Conservation (phyloP, 2,329 filamentous ascomycete species). For the Fusarium musae region DNA sequence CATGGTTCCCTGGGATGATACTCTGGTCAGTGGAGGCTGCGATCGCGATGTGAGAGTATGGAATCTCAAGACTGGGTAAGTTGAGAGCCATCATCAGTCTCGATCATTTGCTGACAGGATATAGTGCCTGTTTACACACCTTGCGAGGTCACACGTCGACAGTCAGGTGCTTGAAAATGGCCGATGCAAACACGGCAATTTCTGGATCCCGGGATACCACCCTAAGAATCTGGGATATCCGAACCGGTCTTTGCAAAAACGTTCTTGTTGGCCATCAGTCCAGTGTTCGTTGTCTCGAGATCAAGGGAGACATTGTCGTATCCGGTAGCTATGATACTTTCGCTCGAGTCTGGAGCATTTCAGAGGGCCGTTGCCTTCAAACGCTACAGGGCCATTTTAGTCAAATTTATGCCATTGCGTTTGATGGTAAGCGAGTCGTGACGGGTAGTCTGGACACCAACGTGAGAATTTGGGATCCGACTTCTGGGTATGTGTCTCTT, state of each 20-base stretch:
- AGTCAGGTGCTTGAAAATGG: constrained; percentile 97
- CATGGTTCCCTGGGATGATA: constrained; percentile 98
- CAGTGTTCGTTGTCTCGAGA: constrained; percentile 93
- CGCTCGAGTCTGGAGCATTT: constrained; percentile 97
- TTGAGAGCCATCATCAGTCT: background rate
- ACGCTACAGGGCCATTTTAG: constrained; percentile 96
- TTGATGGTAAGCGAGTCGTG: constrained; percentile 91
- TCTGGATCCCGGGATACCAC: constrained; percentile 97
- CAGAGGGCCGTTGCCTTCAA: constrained; percentile 89
- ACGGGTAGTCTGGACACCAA: constrained; percentile 97
- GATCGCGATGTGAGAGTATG: constrained; percentile 97
- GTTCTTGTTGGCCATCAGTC: constrained; percentile 95
- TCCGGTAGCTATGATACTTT: constrained; percentile 98
- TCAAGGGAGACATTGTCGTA: constrained; percentile 96
- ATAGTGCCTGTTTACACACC: constrained; percentile 79
- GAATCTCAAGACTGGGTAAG: constrained; percentile 93
- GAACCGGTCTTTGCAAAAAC: constrained; percentile 86
- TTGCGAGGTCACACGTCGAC: constrained; percentile 96
- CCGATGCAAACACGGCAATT: constrained; percentile 90
- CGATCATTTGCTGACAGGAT: constrained; percentile 32
- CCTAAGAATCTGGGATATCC: constrained; percentile 93
- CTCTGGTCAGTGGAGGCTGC: constrained; percentile 93
- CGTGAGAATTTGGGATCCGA: constrained; percentile 95
- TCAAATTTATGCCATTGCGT: constrained; percentile 98
- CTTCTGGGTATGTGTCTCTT: constrained; percentile 74